Percentiles rank a stretch among this genome's conserved stretches.
Conservation (phyloP, 371 early-diverging fungal genomes). For the Vittaforma corneae region DNA sequence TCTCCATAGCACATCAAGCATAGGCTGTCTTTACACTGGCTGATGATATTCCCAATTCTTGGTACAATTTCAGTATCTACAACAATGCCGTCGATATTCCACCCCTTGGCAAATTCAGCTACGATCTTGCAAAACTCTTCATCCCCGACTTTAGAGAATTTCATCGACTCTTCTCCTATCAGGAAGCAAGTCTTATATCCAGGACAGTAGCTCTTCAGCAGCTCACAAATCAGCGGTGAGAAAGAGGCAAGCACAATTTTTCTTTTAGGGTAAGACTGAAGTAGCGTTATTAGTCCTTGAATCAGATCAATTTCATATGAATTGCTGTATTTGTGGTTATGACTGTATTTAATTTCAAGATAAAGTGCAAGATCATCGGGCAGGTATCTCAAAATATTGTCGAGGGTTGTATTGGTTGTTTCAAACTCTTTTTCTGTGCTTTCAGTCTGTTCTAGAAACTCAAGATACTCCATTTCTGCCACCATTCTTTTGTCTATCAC, state of each 20-base stretch:
- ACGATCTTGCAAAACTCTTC: not conserved
- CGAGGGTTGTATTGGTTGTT: slow-evolving; percentile 61
- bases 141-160: not conserved
- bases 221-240: not conserved
- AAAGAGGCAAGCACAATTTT: slow-evolving; percentile 38
- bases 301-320: slow-evolving; percentile 3
- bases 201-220: slow-evolving; percentile 15
- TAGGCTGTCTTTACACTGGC: slow-evolving; percentile 10
- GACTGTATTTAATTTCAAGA: slow-evolving; percentile 88
- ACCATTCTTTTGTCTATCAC: slow-evolving; percentile 59
- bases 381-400: slow-evolving; percentile 60
- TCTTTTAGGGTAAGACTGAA: slow-evolving; percentile 1
- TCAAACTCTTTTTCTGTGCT: slow-evolving; percentile 38
- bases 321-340: slow-evolving; percentile 62
- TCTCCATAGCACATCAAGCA: slow-evolving; percentile 4
- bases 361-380: slow-evolving; percentile 68
- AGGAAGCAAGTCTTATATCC: slow-evolving; percentile 8
- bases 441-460: slow-evolving; percentile 8
- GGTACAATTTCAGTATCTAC: slow-evolving; percentile 5
- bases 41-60: too few species aligned
- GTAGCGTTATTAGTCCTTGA: slow-evolving; percentile 1
- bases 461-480: slow-evolving; percentile 4
- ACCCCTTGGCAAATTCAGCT: not conserved
- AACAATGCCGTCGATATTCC: slow-evolving; percentile 15
- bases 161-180: not conserved